Conservation (phyloP, 129 eudicot species). For the Helichrysum umbraculigerum region DNA sequence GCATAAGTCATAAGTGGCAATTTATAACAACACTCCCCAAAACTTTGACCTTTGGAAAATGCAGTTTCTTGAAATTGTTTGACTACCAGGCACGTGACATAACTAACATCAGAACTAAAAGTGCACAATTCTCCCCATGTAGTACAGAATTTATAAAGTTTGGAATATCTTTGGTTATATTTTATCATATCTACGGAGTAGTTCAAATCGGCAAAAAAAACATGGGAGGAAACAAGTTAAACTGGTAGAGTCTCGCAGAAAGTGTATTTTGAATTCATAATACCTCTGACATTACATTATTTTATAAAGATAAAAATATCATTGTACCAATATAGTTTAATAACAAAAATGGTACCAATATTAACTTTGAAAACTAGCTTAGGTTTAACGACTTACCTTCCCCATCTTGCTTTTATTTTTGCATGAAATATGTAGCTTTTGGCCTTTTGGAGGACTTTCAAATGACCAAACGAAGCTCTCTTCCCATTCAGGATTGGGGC, state of each 20-base stretch:
- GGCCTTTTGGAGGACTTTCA: slow-evolving; percentile 99
- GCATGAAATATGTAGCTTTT: slow-evolving; percentile 96
- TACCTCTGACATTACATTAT: not conserved
- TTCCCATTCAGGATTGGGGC: slow-evolving; percentile 98
- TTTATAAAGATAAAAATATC: not conserved
- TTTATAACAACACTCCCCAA: not conserved
- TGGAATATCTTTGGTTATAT: not conserved
- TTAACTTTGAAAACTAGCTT: slow-evolving; percentile 1
- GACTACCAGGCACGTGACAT: not conserved
- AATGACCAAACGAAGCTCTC: slow-evolving; percentile 95
- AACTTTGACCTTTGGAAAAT: not conserved
- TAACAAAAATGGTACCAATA: not conserved
- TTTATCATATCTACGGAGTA: not conserved
- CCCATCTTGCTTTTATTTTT: slow-evolving; percentile 99
- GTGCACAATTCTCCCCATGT: not conserved
- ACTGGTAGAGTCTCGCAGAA: not conserved
- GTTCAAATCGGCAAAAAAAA: not conserved
- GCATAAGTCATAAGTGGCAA: not conserved
- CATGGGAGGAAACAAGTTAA: not conserved
- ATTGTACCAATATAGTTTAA: not conserved
- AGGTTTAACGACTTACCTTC: slow-evolving; percentile 54
- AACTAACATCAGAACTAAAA: not conserved
- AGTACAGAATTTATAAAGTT: not conserved
- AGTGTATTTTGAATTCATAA: not conserved
- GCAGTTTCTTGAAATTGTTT: not conserved